Evolutionary conservation across 768 basidiomycete genomes (phyloP).

Genomic region (Termitomyces sp.): DNA sequence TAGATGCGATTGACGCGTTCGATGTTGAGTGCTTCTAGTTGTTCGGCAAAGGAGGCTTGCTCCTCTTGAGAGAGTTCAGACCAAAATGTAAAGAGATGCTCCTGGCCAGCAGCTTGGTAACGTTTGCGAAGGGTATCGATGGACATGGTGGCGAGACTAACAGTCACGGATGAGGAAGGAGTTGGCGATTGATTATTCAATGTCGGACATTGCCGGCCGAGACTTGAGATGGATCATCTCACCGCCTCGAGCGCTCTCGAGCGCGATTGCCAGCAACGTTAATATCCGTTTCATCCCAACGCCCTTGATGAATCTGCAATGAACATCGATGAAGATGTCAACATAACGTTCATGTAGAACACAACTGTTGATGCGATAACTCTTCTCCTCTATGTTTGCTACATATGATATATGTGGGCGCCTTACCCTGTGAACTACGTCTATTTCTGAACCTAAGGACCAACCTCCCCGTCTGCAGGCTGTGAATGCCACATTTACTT

Average conservation of each 20-base stretch:
- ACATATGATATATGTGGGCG: neutral
- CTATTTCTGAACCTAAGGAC: neutral
- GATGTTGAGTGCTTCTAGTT: slow-evolving; percentile 80
- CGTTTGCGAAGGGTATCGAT: slow-evolving; percentile 51
- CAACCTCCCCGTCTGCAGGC: neutral
- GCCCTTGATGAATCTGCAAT: neutral
- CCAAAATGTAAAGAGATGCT: slow-evolving; percentile 89
- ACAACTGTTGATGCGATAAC: neutral
- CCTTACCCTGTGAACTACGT: neutral
- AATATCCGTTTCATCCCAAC: neutral
- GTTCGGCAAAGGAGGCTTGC: slow-evolving; percentile 55
- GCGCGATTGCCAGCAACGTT: neutral
- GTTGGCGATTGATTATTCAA: neutral
- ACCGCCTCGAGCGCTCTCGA: too few relatives aligned
- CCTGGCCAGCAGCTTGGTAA: slow-evolving; percentile 81
- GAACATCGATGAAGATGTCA: neutral
- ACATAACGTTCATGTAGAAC: too few relatives aligned
- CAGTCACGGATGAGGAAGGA: neutral
- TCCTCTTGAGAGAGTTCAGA: slow-evolving; percentile 60
- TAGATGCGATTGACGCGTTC: slow-evolving; percentile 89
- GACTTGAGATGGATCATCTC: too few relatives aligned
- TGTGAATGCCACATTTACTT: neutral
- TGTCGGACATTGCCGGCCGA: slow-evolving; percentile 17
- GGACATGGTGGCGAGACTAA: slow-evolving; percentile 40
- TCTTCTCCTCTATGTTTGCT: neutral